Base-by-base conservation (phyloP, 2,329 filamentous ascomycete species). In the Nigrospora osmanthi region DNA sequence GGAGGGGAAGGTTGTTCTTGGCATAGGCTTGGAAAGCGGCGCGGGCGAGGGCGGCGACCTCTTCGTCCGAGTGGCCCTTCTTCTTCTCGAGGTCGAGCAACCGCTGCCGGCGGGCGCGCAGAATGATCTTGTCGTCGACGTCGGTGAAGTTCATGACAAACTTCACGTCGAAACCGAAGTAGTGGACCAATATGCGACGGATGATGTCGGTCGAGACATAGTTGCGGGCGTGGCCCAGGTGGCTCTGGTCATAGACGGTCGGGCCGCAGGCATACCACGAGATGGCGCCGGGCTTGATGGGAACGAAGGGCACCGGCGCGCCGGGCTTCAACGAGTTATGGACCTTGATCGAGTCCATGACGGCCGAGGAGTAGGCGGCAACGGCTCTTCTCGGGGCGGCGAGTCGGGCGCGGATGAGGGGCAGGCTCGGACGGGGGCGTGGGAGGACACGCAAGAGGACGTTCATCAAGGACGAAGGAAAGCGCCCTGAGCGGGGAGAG, bases 101-200 rank as follows among this genome's bases (percentile, higher is more conserved):
- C 59, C 89, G 80, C 58, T 93, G 84, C 66, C 93, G 82, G 58
- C 91, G 75, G 13, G 85, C 75, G 54, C 73, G 73, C 61, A 79
- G 70, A 52, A 79, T 79, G 48, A 79, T 79, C 74, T 85, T 85
- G 65, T 87, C 82, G 54, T 89, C 85, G 35, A 91, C 77, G 56
- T 91, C 89, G 28, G 89, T 95, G 51, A 93, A 89, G 67, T 95
- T 95, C 84, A 94, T 93, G 52, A 95, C 87, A 67, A 94, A 95
- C 48, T 83, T 80, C 53, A 95, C 80, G 36, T 89, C 71, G 63
- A 86, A 93, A 49, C 81, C 80, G 62, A 95, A 94, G 66, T 93
- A 91, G 63, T 91, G 81, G 58, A 78, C 73, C 64, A 95, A 68
- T 55, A 95, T 87, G 56, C 89, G 81, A 49, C 89, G 79, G 54